Conservation (phyloP, 495 filamentous ascomycete species). For the Tirmania nivea region DNA sequence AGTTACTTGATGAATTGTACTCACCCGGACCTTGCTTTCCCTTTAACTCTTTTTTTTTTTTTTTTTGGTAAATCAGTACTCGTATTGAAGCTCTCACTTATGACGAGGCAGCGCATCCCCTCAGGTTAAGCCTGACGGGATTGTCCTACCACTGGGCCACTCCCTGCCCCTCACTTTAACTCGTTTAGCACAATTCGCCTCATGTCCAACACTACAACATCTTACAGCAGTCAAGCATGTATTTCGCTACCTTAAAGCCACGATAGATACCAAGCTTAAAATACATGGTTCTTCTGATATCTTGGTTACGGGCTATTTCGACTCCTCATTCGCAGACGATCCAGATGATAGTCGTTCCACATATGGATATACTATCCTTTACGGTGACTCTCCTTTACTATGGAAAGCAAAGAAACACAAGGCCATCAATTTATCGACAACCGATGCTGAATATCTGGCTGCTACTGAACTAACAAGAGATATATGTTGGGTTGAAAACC, state of each 20-base stretch:
- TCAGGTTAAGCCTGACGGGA: no score
- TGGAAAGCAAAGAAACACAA: constrained; percentile 1
- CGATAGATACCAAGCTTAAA: neutral
- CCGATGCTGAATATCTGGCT: constrained; percentile 3
- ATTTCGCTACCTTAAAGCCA: constrained; percentile 1
- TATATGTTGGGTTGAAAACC: neutral
- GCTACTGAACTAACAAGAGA: neutral
- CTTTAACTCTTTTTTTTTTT: constrained; percentile 1
- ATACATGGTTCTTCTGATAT: neutral
- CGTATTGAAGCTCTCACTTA: no score
- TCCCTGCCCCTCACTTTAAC: no score
- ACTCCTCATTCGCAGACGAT: neutral
- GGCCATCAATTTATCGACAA: neutral
- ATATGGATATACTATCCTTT: constrained; percentile 1
- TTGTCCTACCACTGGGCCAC: no score
- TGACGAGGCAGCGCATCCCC: no score
- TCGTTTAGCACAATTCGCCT: constrained; percentile 3
- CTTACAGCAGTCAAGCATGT: neutral
- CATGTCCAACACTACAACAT: neutral
- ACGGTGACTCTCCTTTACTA: neutral
- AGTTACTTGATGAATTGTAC: neutral
- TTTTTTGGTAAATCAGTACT: no score
- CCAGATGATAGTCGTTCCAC: neutral
- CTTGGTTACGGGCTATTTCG: neutral
- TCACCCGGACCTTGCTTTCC: constrained; percentile 7